These are phyloP conservation scores for Fomitopsis betulina DNA, from an alignment of 1,284 basidiomycete species.

Conservation along the genomic window DNA sequence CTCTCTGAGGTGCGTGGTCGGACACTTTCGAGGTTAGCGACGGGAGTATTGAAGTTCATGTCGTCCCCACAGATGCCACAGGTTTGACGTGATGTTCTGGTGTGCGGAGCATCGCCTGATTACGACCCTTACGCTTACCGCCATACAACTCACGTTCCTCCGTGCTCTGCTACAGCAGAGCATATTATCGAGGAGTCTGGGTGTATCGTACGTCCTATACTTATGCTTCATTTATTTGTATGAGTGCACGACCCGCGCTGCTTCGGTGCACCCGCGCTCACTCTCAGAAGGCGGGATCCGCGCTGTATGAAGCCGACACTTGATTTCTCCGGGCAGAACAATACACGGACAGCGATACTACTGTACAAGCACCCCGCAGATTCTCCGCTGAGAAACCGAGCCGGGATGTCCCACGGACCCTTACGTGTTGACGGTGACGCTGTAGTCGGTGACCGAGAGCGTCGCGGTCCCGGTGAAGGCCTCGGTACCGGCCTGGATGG, in stretches of 20 bases:
- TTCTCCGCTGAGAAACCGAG: not conserved
- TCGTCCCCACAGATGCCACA: no score
- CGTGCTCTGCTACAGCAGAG: not conserved
- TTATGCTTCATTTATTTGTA: not conserved
- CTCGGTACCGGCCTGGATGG: slow-evolving; percentile 67
- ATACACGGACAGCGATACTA: not conserved
- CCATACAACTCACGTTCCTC: not conserved
- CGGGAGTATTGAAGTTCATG: not conserved
- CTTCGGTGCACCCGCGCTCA: not conserved
- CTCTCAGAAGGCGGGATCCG: not conserved
- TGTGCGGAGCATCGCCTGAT: not conserved
- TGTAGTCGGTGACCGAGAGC: slow-evolving; percentile 23
- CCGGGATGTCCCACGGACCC: not conserved
- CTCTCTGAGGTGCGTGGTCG: no score
- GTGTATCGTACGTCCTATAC: not conserved
- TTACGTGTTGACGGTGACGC: slow-evolving; percentile 21
- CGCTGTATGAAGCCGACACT: not conserved
- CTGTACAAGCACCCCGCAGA: not conserved
- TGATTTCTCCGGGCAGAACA: not conserved
- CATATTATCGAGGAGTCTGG: not conserved
- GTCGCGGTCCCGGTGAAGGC: slow-evolving; percentile 53
- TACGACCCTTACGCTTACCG: not conserved
- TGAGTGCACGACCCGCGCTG: not conserved
- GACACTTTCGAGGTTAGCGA: not conserved
- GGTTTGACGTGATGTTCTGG: not conserved